Evolutionary conservation across 2,329 filamentous ascomycete species (phyloP).

Genomic region (Aspergillus sp.): DNA sequence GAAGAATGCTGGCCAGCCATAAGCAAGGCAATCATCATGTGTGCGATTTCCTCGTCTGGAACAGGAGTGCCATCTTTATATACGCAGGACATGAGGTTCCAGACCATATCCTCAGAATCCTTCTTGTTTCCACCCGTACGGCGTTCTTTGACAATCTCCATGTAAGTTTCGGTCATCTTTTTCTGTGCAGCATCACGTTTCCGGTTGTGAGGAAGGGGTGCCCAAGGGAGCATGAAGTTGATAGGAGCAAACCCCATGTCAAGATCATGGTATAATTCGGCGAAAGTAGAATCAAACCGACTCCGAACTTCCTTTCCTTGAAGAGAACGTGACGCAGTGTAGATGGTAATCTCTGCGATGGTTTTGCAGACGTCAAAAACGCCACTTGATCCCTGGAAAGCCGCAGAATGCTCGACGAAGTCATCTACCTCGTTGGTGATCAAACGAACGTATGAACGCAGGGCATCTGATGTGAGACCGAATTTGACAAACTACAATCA

Average conservation of each 20-base stretch:
- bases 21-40: conserved; percentile 91
- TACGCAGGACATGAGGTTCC: conserved; percentile 79
- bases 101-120: conserved; percentile 77
- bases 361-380: conserved; percentile 70
- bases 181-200: conserved; percentile 76
- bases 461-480: conserved; percentile 62
- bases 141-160: conserved; percentile 76
- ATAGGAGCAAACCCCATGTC: conserved; percentile 87
- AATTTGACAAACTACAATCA: conserved; percentile 60
- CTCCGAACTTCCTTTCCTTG: conserved; percentile 82
- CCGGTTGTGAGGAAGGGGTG: conserved; percentile 83
- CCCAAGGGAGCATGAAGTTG: conserved; percentile 90
- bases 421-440: conserved; percentile 73
- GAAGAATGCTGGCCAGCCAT: conserved; percentile 93
- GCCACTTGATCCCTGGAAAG: conserved; percentile 69
- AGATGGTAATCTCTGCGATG: conserved; percentile 86
- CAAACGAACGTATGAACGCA: conserved; percentile 73
- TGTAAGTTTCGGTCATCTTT: conserved; percentile 80
- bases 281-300: conserved; percentile 78
- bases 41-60: conserved; percentile 82
- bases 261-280: conserved; percentile 81
- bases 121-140: conserved; percentile 56
- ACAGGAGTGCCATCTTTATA: conserved; percentile 81
- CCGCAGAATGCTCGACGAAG: conserved; percentile 68
- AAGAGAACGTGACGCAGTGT: conserved; percentile 81